phyloP scores from a whole-genome alignment of 2,329 filamentous ascomycete species.

The Pezicula rhizophila region DNA sequence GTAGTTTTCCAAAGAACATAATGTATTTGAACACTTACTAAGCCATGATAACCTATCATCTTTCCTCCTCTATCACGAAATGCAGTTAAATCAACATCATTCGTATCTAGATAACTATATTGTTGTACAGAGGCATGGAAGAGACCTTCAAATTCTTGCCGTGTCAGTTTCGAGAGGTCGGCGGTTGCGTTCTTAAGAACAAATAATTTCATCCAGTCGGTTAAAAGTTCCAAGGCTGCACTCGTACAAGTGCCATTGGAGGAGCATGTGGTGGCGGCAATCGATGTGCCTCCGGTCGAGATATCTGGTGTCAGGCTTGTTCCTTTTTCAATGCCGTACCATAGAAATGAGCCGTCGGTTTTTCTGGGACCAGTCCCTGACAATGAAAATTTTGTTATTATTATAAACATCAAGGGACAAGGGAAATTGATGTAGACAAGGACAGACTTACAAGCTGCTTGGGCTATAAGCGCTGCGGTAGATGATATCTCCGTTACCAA shows the following conservation, averaged over 20 bases:
- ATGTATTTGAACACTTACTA: background rate
- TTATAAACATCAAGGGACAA: background rate
- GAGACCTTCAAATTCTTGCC: conserved; percentile 18
- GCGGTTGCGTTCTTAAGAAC: conserved; percentile 2
- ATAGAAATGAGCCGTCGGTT: conserved; percentile 2
- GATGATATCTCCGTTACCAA: background rate
- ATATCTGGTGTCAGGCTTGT: background rate
- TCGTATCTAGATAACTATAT: conserved; percentile 16
- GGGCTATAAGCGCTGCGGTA: conserved; percentile 1
- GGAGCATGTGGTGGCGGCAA: background rate
- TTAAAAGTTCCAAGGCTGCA: background rate
- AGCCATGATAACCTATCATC: conserved; percentile 6
- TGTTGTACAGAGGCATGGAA: conserved; percentile 23
- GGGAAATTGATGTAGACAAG: background rate
- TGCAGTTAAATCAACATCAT: conserved; percentile 1
- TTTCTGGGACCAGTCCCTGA: conserved; percentile 1
- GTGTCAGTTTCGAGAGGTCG: conserved; percentile 23
- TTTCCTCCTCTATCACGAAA: conserved; percentile 6
- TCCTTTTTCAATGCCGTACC: conserved; percentile 5
- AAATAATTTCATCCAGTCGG: conserved; percentile 5
- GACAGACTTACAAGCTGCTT: conserved; percentile 1
- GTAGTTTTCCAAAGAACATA: too few relatives aligned
- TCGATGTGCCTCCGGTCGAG: background rate
- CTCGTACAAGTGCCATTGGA: conserved; percentile 2
- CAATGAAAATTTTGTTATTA: background rate